Evolutionary conservation across 768 basidiomycete genomes (phyloP).

Genomic region (Pleurotus giganteus): DNA sequence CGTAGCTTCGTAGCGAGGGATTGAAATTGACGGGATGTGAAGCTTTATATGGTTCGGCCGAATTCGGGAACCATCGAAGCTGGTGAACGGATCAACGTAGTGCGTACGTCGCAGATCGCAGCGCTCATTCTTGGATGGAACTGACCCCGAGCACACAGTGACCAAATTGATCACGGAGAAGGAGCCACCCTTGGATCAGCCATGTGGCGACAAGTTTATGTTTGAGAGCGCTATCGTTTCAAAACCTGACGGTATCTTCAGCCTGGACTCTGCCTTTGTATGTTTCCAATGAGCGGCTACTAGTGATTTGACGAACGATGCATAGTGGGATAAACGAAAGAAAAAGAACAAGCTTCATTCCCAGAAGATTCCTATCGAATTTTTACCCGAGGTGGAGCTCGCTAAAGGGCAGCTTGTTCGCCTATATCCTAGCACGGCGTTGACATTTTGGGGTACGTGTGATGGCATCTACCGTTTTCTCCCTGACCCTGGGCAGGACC

Average conservation of each 20-base stretch:
- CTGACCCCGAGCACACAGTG: not conserved
- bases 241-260: not conserved
- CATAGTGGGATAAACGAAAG: conserved; percentile 6
- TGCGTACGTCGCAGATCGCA: not conserved
- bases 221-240: not conserved
- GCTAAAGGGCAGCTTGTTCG: conserved; percentile 2
- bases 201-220: conserved; percentile 5
- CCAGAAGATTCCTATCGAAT: conserved; percentile 1
- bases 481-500: not conserved
- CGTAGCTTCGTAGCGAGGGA: not conserved
- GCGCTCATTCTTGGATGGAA: not conserved
- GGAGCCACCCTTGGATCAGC: conserved; percentile 4
- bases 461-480: not conserved
- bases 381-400: conserved; percentile 2
- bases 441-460: conserved; percentile 5
- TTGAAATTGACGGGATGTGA: not conserved
- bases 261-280: conserved; percentile 5
- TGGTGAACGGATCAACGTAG: conserved; percentile 2
- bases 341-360: conserved; percentile 3
- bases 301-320: not conserved
- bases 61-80: conserved; percentile 8
- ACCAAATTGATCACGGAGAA: not conserved
- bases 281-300: not conserved
- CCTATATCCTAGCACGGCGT: not conserved
- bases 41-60: conserved; percentile 1